Conservation (phyloP, 208 protist species). For the Porcisia deanei region DNA sequence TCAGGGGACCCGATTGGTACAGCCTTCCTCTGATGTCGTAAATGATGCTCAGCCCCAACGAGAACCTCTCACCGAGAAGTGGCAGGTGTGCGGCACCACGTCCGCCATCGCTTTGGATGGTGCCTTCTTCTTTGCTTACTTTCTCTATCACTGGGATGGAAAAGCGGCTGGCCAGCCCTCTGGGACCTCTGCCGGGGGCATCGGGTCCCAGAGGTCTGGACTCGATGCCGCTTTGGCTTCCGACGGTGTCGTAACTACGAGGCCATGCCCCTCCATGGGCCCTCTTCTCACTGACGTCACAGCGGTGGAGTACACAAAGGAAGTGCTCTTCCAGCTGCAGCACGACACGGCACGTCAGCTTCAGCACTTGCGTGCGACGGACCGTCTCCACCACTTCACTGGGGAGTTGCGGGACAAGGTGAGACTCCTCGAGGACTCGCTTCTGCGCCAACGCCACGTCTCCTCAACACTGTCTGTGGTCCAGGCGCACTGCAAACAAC, state of each 20-base stretch:
- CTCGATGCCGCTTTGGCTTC: not conserved
- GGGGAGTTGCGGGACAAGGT: conserved; percentile 31
- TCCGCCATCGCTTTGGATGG: conserved; percentile 62
- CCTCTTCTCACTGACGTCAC: conserved; percentile 6
- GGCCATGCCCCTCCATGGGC: not conserved
- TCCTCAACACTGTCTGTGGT: conserved; percentile 65
- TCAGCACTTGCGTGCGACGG: conserved; percentile 42
- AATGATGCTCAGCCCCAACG: not conserved
- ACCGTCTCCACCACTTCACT: conserved; percentile 52
- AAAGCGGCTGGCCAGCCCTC: not conserved
- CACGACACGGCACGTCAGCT: conserved; percentile 79
- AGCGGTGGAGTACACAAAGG: conserved; percentile 49
- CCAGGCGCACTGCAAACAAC: conserved; percentile 58
- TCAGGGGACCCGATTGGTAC: not conserved
- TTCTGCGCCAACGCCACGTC: conserved; percentile 45
- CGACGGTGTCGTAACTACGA: not conserved
- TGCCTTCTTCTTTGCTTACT: conserved; percentile 61
- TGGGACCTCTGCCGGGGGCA: not conserved
- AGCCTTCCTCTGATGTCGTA: not conserved
- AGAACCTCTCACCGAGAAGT: not conserved
- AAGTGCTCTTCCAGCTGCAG: conserved; percentile 61
- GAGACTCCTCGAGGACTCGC: conserved; percentile 25
- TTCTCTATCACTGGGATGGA: conserved; percentile 23
- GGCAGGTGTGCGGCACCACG: conserved; percentile 50
- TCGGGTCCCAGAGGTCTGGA: not conserved